Percentiles rank a stretch among this genome's conserved stretches.
These are phyloP conservation scores for Trichoderma semiorbis DNA, from an alignment of 2,329 filamentous ascomycete genomes.

Conservation along the genomic window DNA sequence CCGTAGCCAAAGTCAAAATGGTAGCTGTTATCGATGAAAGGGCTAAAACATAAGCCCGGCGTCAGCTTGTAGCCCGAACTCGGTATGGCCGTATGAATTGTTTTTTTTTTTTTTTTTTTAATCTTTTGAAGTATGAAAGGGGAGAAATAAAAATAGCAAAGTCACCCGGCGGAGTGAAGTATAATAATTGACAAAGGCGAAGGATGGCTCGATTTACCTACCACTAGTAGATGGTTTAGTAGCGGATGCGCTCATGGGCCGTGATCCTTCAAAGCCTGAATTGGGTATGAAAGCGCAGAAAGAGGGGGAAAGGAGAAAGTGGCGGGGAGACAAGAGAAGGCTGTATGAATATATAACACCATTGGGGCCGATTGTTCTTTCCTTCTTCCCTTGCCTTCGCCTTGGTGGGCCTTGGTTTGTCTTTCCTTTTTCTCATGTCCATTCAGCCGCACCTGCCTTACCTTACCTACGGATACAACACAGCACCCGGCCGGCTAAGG, in stretches of 20 bases:
- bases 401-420: background rate
- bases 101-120: background rate
- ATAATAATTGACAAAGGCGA: background rate
- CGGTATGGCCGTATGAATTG: background rate
- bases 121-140: background rate
- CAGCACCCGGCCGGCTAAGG: background rate
- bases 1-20: background rate
- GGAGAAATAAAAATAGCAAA: background rate
- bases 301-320: background rate
- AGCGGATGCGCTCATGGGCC: background rate
- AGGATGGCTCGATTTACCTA: background rate
- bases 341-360: background rate
- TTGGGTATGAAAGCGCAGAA: background rate
- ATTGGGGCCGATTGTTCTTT: background rate
- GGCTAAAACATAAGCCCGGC: background rate
- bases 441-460: too few relatives aligned
- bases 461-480: background rate
- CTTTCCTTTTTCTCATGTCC: background rate
- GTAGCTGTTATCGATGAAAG: background rate
- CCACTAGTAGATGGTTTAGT: background rate
- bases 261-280: background rate
- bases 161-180: background rate
- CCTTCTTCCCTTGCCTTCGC: background rate
- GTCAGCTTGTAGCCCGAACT: background rate
- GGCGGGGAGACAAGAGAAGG: background rate